Conservation (phyloP, 2,329 filamentous ascomycete genomes). For the Aureobasidium sp. region DNA sequence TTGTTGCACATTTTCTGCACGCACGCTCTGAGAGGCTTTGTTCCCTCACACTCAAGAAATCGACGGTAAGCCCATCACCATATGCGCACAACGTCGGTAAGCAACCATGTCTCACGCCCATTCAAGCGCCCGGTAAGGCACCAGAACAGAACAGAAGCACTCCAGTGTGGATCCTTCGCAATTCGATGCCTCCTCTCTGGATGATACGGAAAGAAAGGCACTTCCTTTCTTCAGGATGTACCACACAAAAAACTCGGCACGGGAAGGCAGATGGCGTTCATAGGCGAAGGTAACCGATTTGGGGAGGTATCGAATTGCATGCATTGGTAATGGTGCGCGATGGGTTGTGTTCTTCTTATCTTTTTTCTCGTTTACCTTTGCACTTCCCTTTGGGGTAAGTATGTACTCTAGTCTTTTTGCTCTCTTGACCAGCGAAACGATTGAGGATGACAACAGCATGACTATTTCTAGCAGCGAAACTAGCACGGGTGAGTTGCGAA, state of each 20-base stretch:
- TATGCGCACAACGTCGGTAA: slow-evolving; percentile 9
- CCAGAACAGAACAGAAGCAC: background rate
- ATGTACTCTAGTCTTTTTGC: slow-evolving; percentile 9
- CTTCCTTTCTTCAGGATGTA: background rate
- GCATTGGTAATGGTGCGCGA: background rate
- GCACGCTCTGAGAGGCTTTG: background rate
- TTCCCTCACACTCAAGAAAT: background rate
- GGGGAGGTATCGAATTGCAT: slow-evolving; percentile 7
- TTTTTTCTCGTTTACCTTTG: background rate
- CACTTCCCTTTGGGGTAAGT: slow-evolving; percentile 6
- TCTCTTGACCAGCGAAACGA: background rate
- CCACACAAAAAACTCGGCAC: background rate
- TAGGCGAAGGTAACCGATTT: slow-evolving; percentile 2
- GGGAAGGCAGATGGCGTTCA: background rate
- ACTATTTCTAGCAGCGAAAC: background rate
- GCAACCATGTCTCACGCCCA: slow-evolving; percentile 12
- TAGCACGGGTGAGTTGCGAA: background rate
- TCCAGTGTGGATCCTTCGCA: background rate
- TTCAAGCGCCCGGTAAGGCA: slow-evolving; percentile 12
- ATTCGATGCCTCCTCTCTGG: background rate
- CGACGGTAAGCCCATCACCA: slow-evolving; percentile 12
- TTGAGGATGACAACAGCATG: background rate
- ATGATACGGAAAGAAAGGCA: background rate
- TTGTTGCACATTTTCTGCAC: background rate
- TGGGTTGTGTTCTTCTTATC: background rate